Evolutionary conservation across 192 early-diverging fungal species (phyloP).

Genomic region (Backusella westeae): DNA sequence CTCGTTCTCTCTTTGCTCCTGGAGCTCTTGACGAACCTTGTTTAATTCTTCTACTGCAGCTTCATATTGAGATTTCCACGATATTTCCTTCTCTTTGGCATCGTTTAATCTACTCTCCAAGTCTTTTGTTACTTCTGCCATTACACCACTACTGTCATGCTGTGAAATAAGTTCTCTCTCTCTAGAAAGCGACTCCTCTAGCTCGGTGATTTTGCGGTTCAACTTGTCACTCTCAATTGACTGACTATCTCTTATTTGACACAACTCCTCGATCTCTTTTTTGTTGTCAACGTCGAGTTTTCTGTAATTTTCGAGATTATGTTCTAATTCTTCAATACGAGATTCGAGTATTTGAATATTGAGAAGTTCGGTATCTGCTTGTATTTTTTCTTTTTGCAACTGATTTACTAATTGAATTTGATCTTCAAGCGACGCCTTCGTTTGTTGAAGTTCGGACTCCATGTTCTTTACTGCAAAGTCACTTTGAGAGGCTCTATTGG

Average conservation of each 20-base stretch:
- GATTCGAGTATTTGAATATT: not conserved
- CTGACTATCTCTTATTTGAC: not conserved
- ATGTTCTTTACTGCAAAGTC: constrained; percentile 4
- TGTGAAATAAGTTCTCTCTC: not conserved
- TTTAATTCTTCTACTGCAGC: constrained; percentile 1
- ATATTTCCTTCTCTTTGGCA: not conserved
- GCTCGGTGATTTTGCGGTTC: not conserved
- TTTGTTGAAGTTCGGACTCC: constrained; percentile 1
- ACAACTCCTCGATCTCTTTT: not conserved
- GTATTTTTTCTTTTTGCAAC: constrained; percentile 6
- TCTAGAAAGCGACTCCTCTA: not conserved
- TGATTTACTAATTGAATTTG: not conserved
- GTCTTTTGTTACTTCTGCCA: constrained; percentile 7
- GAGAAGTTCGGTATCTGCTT: constrained; percentile 14
- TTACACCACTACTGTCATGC: constrained; percentile 9
- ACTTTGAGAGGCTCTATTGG: constrained; percentile 18
- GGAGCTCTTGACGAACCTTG: not conserved
- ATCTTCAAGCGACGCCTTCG: not conserved
- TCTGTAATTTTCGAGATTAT: not conserved
- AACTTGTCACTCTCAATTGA: not conserved
- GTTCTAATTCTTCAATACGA: constrained; percentile 4
- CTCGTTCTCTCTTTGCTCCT: not conserved
- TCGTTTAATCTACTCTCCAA: constrained; percentile 5
- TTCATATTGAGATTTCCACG: constrained; percentile 3
- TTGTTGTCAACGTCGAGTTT: not conserved